Evolutionary conservation across 2,329 filamentous ascomycete genomes (phyloP), one percentile per base, ranked within the genome.

Genomic region (Fonsecaea multimorphosa): DNA sequence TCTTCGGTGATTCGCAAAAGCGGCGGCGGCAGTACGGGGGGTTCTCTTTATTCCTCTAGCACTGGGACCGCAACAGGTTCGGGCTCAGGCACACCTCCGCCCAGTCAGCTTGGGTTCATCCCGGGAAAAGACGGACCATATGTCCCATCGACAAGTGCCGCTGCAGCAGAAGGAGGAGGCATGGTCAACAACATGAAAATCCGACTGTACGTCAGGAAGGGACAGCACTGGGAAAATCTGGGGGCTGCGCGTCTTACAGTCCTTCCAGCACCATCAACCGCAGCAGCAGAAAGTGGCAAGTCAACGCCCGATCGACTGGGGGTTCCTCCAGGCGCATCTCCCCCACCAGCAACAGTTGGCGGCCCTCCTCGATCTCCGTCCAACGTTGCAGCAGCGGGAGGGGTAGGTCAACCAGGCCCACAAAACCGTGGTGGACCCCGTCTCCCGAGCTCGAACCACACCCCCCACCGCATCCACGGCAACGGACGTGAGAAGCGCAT

Each of bases 191-290:
- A 95, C 73, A 87, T 94, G 58, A 93, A 93, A 72, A 91, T 97
- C 72, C 86, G 93, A 38, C 85, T 98, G 12, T 97, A 98, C 76
- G 83, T 91, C 56, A 88, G 94, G 57, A 82, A 82, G 9, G 83
- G 87, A 12, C 87, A 87, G 57, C 94, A 94, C 76, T 99, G 95
- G 95, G 89, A 92, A 67, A 93, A 98, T 75, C 88, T 93, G 81
- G 94, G 95, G 70, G 89, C 91, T 72, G 96, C 93, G 66, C 84
- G 88, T 40, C 81, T 99, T 66, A 92, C 91, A 16, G 92, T 99
- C 73, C 88, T 93, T 75, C 86, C 89, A 83, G 58, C 85, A 79
- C 76, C 77, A 68, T 34, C 46, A 11, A 14, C 57, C 16, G 32
- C 62, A 38, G 57, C 73, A 68, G 66, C 73, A 69, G 58, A 61